Base-by-base conservation (phyloP, 2,329 filamentous ascomycete genomes). In the Pyrenochaeta sp. region DNA sequence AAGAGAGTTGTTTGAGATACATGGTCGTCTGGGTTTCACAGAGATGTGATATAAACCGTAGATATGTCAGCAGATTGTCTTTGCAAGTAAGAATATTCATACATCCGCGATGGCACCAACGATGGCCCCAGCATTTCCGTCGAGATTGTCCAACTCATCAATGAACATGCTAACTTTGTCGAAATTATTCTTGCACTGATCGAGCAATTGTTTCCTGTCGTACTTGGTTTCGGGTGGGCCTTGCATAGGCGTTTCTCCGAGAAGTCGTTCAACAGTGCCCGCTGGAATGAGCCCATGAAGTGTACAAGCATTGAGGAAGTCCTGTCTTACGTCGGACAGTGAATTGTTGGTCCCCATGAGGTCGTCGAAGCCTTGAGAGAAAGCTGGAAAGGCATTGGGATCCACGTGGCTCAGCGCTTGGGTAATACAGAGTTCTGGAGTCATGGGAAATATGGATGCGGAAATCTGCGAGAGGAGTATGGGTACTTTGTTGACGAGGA, bases 281-380 rank as follows among this genome's bases (percentile, higher is more conserved):
- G 92, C 87, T 0, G 88, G 85, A 20, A 98, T 87, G n/a, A 99
- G 80, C 0, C 88, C 87, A 73, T 98, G 93, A 33, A 97, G 82
- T 49, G 91, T 91, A 71, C 95, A 99, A 0, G 94, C 88, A 60
- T 96, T 95, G 35, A 96, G 85, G 62, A 98, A 98, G 56, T 97
- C 81, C 77, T 90, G 90, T 21, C 88, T 85, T 23, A 91, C 91
- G 55, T 87, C 84, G 23, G 86, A 85, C 2, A 90, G 78, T 32
- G 83, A 81, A 47, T 83, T 84, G 47, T 82, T 85, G 11, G 75
- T 79, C 30, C 78, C 78, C 71, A 81, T 81, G 18, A 78, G 77
- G 18, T 86, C 85, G 45, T 85, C 82, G 54, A 88, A 87, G 64
- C 87, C 83, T 44, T 85, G 84, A 10, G 87, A 87, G 48, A 89